Conservation (phyloP, 805 yeast species). For the Candida chauliodis region DNA sequence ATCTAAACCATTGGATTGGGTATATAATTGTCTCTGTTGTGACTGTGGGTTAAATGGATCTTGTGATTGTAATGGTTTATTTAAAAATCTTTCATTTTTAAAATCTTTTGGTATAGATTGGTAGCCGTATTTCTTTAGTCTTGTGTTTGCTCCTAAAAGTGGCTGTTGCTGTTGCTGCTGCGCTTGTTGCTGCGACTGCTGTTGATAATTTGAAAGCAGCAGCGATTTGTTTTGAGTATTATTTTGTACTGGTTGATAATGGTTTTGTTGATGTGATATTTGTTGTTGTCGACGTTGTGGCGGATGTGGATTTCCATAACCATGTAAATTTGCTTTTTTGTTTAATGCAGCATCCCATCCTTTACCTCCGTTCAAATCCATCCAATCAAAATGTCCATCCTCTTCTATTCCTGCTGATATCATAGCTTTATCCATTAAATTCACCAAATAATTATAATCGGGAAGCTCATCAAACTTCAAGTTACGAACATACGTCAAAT, state of each 20-base stretch:
- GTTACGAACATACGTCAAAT: slow-evolving; percentile 82
- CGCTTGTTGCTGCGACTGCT: slow-evolving; percentile 11
- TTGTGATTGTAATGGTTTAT: slow-evolving; percentile 6
- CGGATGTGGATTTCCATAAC: slow-evolving; percentile 47
- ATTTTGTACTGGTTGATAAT: slow-evolving; percentile 2
- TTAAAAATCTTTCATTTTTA: slow-evolving; percentile 15
- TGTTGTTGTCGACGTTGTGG: slow-evolving; percentile 15
- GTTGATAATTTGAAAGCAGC: slow-evolving; percentile 10
- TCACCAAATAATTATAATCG: slow-evolving; percentile 83
- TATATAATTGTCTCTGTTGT: slow-evolving; percentile 7
- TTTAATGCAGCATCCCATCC: slow-evolving; percentile 93
- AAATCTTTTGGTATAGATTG: slow-evolving; percentile 17
- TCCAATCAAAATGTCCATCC: slow-evolving; percentile 97
- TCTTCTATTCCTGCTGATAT: slow-evolving; percentile 63
- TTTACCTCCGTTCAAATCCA: slow-evolving; percentile 89
- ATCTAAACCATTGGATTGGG: slow-evolving; percentile 27
- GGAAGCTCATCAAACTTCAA: slow-evolving; percentile 92
- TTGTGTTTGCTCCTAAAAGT: slow-evolving; percentile 14
- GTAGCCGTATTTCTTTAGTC: slow-evolving; percentile 9
- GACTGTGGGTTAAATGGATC: slow-evolving; percentile 5
- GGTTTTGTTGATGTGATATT: slow-evolving; percentile 16
- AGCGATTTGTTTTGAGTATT: background rate
- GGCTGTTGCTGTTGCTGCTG: slow-evolving; percentile 15
- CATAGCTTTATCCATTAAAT: slow-evolving; percentile 73
- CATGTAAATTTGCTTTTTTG: slow-evolving; percentile 91